A percentile compares a stretch with the other conserved stretches of the same genome.
These are phyloP conservation scores for Scedosporium apiospermum DNA, from an alignment of 2,329 filamentous ascomycete species.

Conservation along the genomic window DNA sequence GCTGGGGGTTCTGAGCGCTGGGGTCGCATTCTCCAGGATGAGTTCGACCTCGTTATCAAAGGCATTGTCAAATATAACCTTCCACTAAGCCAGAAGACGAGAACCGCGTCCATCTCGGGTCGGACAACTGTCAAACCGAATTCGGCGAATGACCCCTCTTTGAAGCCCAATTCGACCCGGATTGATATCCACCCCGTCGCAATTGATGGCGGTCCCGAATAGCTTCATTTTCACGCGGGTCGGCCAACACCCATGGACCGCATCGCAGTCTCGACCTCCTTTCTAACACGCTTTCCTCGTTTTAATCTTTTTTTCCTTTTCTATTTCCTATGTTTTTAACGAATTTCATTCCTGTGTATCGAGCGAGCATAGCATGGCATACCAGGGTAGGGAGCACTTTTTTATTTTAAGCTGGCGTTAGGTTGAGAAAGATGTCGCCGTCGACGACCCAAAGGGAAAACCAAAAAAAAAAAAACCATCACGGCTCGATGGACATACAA, in stretches of 20 bases:
- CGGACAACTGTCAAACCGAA: constrained; percentile 53
- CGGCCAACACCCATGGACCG: no score
- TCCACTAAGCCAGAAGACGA: constrained; percentile 49
- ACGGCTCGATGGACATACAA: background rate
- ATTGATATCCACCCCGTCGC: constrained; percentile 1
- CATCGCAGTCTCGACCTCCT: background rate
- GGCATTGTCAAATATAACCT: constrained; percentile 79
- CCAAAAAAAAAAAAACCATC: background rate
- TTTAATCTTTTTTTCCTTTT: constrained; percentile 5
- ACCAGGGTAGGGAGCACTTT: background rate
- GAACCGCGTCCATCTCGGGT: constrained; percentile 51
- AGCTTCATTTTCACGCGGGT: no score
- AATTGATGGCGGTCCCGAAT: background rate
- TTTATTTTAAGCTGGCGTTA: constrained; percentile 2
- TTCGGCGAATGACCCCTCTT: constrained; percentile 42
- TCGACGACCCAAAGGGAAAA: background rate
- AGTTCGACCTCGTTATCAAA: constrained; percentile 87
- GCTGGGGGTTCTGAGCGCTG: constrained; percentile 77
- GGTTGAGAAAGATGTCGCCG: background rate
- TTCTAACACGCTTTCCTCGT: constrained; percentile 10
- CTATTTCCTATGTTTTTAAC: background rate
- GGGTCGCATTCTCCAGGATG: constrained; percentile 83
- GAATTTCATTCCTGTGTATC: constrained; percentile 14
- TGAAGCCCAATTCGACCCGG: constrained; percentile 26
- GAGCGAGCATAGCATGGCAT: constrained; percentile 21